Conservation (phyloP, 352 stramenopile genomes). For the Pythium aquatile region DNA sequence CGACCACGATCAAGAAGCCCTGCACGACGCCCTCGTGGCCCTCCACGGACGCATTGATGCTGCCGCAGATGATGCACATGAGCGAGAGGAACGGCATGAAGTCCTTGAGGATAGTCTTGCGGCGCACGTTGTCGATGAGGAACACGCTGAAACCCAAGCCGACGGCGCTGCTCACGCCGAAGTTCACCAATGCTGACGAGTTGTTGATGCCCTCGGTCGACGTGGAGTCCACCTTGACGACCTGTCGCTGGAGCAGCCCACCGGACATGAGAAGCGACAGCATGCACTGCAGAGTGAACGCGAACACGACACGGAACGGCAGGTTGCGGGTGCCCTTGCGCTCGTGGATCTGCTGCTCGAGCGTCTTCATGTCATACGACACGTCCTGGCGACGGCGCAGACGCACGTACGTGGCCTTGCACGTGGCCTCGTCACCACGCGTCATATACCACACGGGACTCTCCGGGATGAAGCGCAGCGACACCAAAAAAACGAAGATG, state of each 20-base stretch:
- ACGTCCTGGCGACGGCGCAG: slow-evolving; percentile 73
- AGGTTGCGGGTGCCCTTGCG: slow-evolving; percentile 52
- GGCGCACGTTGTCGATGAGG: slow-evolving; percentile 80
- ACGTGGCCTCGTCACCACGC: slow-evolving; percentile 52
- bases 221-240: slow-evolving; percentile 33
- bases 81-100: slow-evolving; percentile 73
- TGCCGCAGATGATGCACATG: slow-evolving; percentile 55
- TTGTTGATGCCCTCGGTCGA: slow-evolving; percentile 28
- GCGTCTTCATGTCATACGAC: slow-evolving; percentile 49
- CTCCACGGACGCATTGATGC: slow-evolving; percentile 42
- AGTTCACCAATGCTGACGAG: slow-evolving; percentile 62
- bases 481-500: slow-evolving; percentile 51
- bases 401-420: slow-evolving; percentile 48
- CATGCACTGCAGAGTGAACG: slow-evolving; percentile 57
- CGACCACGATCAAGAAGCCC: slow-evolving; percentile 57
- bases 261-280: slow-evolving; percentile 72
- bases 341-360: slow-evolving; percentile 56
- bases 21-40: slow-evolving; percentile 42
- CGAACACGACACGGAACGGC: slow-evolving; percentile 59
- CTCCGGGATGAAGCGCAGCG: slow-evolving; percentile 73
- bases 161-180: slow-evolving; percentile 40
- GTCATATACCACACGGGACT: slow-evolving; percentile 65
- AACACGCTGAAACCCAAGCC: slow-evolving; percentile 76
- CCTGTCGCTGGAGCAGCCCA: slow-evolving; percentile 47
- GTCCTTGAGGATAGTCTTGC: slow-evolving; percentile 89